Conservation (phyloP, 768 basidiomycete species). For the Filobasidium wieringae region DNA sequence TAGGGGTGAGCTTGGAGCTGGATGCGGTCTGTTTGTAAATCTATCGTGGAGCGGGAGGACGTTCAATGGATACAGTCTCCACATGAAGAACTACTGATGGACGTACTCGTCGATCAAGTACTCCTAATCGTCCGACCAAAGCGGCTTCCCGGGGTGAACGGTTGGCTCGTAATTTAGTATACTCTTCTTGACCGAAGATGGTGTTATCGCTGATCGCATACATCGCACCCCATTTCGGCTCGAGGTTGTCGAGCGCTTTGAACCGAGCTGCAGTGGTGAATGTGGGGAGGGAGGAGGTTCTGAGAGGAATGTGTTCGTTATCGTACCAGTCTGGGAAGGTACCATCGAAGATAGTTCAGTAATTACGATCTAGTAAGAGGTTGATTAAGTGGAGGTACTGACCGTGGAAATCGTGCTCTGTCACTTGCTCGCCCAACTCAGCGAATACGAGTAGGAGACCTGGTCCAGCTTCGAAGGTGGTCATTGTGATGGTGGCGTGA, state of each 20-base stretch:
- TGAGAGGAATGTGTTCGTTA: slow-evolving; percentile 14
- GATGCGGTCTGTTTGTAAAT: slow-evolving; percentile 13
- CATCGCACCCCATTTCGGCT: slow-evolving; percentile 12
- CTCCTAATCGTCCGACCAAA: slow-evolving; percentile 2
- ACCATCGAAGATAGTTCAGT: background rate
- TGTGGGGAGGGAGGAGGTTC: slow-evolving; percentile 9
- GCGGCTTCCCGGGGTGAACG: slow-evolving; percentile 8
- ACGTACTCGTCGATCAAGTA: slow-evolving; percentile 13
- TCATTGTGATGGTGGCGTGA: too few species aligned
- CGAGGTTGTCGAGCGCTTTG: background rate
- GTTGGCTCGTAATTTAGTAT: slow-evolving; percentile 15
- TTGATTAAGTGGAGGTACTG: background rate
- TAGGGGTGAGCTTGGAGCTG: slow-evolving; percentile 2
- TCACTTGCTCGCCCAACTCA: slow-evolving; percentile 11
- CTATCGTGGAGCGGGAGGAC: background rate
- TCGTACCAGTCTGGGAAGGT: slow-evolving; percentile 14
- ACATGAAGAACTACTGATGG: background rate
- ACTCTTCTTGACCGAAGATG: slow-evolving; percentile 10
- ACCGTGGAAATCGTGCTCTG: slow-evolving; percentile 15
- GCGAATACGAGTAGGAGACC: slow-evolving; percentile 15
- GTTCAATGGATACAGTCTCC: background rate
- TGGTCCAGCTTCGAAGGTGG: slow-evolving; percentile 8
- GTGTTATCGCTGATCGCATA: slow-evolving; percentile 14
- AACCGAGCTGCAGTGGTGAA: slow-evolving; percentile 11
- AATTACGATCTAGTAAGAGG: background rate